Evolutionary conservation across 768 basidiomycete genomes (phyloP).

Genomic region (Kwoniella sp.): DNA sequence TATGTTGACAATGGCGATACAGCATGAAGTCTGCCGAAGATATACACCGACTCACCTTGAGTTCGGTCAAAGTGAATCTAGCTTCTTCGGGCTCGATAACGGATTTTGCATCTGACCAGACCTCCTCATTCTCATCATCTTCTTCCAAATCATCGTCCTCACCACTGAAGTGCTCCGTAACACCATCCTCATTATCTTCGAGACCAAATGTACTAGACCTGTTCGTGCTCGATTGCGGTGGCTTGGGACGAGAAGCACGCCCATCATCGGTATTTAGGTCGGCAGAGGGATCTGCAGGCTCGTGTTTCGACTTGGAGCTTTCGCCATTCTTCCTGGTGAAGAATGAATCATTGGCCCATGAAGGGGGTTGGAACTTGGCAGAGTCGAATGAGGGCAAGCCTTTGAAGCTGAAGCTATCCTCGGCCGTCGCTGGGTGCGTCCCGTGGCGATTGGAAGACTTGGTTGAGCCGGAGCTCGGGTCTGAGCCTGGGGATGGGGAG

Average conservation of each 20-base stretch:
- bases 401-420: constrained; percentile 3
- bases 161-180: neutral
- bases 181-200: neutral
- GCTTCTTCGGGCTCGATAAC: constrained; percentile 27
- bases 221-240: too few relatives aligned
- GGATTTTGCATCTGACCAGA: constrained; percentile 36
- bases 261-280: neutral
- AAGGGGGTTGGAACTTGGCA: constrained; percentile 32
- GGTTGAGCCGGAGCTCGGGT: neutral
- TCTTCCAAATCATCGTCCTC: constrained; percentile 11
- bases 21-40: too few relatives aligned
- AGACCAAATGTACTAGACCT: too few relatives aligned
- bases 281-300: neutral
- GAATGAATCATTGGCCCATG: constrained; percentile 32
- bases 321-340: constrained; percentile 21
- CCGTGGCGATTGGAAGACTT: neutral
- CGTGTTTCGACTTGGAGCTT: constrained; percentile 5
- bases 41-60: constrained; percentile 23
- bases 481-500: neutral
- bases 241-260: too few relatives aligned
- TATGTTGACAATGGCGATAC: too few relatives aligned
- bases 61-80: constrained; percentile 20
- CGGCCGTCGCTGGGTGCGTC: neutral
- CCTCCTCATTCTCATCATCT: constrained; percentile 28
- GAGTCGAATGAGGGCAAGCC: constrained; percentile 30